A percentile compares a stretch with the other conserved stretches of the same genome.
Conservation (phyloP, 2,329 filamentous ascomycete genomes). For the Verticillium alfalfae region DNA sequence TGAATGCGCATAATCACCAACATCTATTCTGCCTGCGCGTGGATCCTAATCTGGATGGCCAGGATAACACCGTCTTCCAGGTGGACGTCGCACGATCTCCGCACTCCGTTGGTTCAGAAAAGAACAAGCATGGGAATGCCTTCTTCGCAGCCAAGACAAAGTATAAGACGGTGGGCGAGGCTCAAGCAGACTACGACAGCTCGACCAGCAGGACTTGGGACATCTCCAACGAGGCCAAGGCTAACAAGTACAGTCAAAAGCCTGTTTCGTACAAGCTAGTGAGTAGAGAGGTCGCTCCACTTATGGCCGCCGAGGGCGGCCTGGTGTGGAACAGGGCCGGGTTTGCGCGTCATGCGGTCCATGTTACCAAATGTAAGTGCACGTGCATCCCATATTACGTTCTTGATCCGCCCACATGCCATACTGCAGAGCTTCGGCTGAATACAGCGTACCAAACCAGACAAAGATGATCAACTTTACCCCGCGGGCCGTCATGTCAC, state of each 20-base stretch:
- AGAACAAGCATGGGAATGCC: conserved; percentile 9
- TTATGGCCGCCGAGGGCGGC: conserved; percentile 8
- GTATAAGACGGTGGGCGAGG: conserved; percentile 1
- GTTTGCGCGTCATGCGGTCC: conserved; percentile 9
- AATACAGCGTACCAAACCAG: conserved; percentile 23
- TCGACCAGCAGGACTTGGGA: conserved; percentile 8
- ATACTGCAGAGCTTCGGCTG: too few species aligned
- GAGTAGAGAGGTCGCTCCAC: conserved; percentile 7
- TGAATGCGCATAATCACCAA: conserved; percentile 56
- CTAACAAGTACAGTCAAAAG: conserved; percentile 9
- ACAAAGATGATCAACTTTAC: conserved; percentile 58
- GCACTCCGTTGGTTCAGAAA: conserved; percentile 2
- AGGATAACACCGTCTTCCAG: conserved; percentile 49
- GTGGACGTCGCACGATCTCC: conserved; percentile 19
- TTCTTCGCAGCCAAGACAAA: conserved; percentile 5
- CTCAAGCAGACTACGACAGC: conserved; percentile 3
- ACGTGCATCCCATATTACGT: too few species aligned
- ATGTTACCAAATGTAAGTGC: conserved; percentile 6
- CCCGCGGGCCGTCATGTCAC: conserved; percentile 65
- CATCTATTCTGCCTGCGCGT: conserved; percentile 68
- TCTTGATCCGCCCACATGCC: too few species aligned
- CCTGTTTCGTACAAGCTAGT: conserved; percentile 11
- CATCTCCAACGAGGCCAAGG: conserved; percentile 9
- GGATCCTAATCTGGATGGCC: conserved; percentile 57
- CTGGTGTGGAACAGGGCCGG: conserved; percentile 9